A percentile compares a stretch with the other conserved stretches of the same genome.
Evolutionary conservation across 495 filamentous ascomycete species (phyloP).

Genomic region (Lasiosphaeris hirsuta): DNA sequence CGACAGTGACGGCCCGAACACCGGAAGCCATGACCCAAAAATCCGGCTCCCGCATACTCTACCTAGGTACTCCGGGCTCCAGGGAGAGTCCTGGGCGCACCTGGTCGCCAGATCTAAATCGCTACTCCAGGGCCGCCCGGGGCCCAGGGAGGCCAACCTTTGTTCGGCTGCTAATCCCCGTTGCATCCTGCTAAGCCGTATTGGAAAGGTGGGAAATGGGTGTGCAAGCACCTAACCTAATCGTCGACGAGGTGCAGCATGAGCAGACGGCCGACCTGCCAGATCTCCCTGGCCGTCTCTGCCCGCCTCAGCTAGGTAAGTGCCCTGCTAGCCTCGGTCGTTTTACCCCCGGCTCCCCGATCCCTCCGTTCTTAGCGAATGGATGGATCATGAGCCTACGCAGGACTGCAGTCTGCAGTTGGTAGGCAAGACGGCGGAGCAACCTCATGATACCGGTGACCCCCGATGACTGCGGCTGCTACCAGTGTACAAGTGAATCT

Average conservation of each 20-base stretch:
- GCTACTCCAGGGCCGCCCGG: too few species aligned
- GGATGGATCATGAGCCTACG: neutral
- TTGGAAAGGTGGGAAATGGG: neutral
- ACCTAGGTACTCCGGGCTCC: too few species aligned
- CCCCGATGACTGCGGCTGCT: too few species aligned
- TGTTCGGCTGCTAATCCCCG: conserved; percentile 11
- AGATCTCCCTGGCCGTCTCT: conserved; percentile 11
- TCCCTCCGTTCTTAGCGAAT: neutral
- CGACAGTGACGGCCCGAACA: conserved; percentile 10
- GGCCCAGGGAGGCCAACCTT: too few species aligned
- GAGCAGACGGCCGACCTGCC: conserved; percentile 1
- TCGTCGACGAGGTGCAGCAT: neutral
- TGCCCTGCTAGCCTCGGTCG: neutral
- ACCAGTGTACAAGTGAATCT: too few species aligned
- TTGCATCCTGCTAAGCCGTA: conserved; percentile 9
- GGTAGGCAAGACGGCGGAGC: too few species aligned
- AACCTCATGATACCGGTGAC: too few species aligned
- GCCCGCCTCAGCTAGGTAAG: neutral
- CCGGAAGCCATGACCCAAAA: conserved; percentile 2
- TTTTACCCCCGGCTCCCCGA: conserved; percentile 6
- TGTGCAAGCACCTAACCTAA: neutral
- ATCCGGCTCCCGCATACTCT: too few species aligned
- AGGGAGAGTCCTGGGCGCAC: too few species aligned
- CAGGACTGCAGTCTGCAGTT: neutral
- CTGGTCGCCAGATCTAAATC: too few species aligned